These are phyloP conservation scores for Trametes pubescens DNA, from an alignment of 1,284 basidiomycete genomes.

Conservation along the genomic window DNA sequence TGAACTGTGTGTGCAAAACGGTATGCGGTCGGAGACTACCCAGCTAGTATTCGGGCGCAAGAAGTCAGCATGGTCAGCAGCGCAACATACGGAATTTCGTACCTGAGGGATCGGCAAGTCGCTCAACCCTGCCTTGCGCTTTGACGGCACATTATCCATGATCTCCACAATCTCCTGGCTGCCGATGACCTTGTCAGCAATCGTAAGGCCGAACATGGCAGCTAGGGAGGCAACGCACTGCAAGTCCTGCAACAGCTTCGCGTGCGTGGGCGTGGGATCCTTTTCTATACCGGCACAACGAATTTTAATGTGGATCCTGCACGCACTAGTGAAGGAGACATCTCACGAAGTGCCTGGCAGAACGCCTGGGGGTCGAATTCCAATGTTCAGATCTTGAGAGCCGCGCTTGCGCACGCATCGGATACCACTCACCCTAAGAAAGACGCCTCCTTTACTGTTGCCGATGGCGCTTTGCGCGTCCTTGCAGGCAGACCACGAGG, in stretches of 20 bases:
- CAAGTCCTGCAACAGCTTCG: not conserved
- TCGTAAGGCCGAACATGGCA: no score
- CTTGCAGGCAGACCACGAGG: constrained; percentile 6
- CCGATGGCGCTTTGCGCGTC: not conserved
- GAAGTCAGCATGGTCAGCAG: not conserved
- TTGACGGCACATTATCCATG: not conserved
- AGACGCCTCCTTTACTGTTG: constrained; percentile 2
- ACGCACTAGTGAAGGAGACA: not conserved
- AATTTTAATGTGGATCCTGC: no score
- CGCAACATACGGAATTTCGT: not conserved
- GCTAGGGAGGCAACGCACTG: not conserved
- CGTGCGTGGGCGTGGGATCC: not conserved
- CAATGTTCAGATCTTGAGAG: not conserved
- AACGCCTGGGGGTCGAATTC: not conserved
- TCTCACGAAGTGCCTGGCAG: not conserved
- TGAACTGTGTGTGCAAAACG: not conserved
- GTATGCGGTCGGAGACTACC: not conserved
- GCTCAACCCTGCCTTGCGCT: not conserved
- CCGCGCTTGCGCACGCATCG: not conserved
- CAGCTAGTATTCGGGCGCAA: not conserved
- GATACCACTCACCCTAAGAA: not conserved
- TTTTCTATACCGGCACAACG: not conserved
- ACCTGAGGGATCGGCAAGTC: not conserved
- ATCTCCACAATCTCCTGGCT: not conserved
- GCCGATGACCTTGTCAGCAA: not conserved